phyloP scores from a whole-genome alignment of 2,329 filamentous ascomycete genomes.

The Aspergillus flavus region DNA sequence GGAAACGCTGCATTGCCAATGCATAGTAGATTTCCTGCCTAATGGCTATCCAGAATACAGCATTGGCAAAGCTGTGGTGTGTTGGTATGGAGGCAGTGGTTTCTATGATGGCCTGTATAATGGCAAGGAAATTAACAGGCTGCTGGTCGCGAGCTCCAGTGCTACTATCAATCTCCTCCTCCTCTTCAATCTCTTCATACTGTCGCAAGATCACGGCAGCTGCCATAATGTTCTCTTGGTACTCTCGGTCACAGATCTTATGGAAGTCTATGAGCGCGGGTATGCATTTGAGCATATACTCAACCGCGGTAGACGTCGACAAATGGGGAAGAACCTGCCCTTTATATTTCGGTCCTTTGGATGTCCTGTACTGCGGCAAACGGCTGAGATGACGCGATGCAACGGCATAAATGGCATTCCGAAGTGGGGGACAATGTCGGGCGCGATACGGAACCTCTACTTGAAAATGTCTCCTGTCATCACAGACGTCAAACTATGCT shows the following conservation, averaged over 20 bases:
- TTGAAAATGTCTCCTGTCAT: conserved; percentile 24
- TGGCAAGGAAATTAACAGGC: conserved; percentile 25
- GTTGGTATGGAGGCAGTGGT: conserved; percentile 22
- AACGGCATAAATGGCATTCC: conserved; percentile 28
- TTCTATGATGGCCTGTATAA: conserved; percentile 28
- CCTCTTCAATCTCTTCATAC: conserved; percentile 31
- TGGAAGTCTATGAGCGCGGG: conserved; percentile 23
- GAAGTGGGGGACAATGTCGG: conserved; percentile 21
- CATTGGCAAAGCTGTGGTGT: conserved; percentile 21
- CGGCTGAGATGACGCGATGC: conserved; percentile 25
- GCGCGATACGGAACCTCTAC: conserved; percentile 23
- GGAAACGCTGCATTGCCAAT: conserved; percentile 20
- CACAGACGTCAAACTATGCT: conserved; percentile 27
- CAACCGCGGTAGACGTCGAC: conserved; percentile 20
- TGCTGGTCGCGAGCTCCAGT: conserved; percentile 12
- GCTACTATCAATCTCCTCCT: conserved; percentile 29
- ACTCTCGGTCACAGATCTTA: conserved; percentile 13
- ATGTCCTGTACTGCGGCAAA: conserved; percentile 23
- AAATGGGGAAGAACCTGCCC: conserved; percentile 20
- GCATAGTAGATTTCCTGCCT: conserved; percentile 31
- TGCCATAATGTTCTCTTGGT: conserved; percentile 31
- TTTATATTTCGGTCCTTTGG: conserved; percentile 16
- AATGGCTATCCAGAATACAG: conserved; percentile 28
- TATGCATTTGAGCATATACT: conserved; percentile 28
- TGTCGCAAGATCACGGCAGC: conserved; percentile 29